Conservation (phyloP, 768 basidiomycete species). For the Xerocomus spinulosus region DNA sequence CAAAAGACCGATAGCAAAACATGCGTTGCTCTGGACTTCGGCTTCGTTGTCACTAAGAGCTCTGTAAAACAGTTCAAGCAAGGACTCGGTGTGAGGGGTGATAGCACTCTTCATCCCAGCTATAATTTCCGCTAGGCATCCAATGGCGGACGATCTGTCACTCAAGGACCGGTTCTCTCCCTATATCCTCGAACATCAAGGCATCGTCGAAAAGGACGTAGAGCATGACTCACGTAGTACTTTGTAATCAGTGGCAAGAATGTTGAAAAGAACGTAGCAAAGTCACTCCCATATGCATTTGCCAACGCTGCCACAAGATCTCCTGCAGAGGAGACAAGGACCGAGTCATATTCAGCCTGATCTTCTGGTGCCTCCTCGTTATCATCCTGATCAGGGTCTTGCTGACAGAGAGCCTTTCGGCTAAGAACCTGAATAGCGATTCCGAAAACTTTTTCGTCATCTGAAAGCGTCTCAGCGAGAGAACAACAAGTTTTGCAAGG, state of each 20-base stretch:
- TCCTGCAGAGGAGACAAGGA: constrained; percentile 88
- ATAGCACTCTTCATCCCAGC: constrained; percentile 84
- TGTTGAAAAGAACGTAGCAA: constrained; percentile 72
- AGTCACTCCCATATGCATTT: constrained; percentile 78
- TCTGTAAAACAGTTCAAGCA: constrained; percentile 80
- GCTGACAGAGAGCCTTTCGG: constrained; percentile 94
- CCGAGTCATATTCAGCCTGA: constrained; percentile 94
- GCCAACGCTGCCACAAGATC: constrained; percentile 92
- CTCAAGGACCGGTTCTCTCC: constrained; percentile 82
- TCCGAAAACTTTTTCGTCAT: constrained; percentile 71
- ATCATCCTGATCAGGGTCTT: constrained; percentile 91
- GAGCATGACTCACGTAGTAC: constrained; percentile 69
- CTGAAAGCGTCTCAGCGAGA: constrained; percentile 33
- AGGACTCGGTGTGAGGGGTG: constrained; percentile 75
- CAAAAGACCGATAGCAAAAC: constrained; percentile 89
- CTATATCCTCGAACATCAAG: constrained; percentile 35
- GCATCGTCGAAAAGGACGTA: not conserved
- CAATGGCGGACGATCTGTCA: constrained; percentile 90
- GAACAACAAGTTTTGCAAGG: not conserved
- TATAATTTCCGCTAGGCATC: constrained; percentile 93
- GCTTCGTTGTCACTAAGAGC: constrained; percentile 79
- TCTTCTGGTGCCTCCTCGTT: constrained; percentile 81
- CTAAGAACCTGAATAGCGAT: constrained; percentile 85
- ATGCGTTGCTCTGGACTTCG: constrained; percentile 96
- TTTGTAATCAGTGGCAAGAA: constrained; percentile 89